Evolutionary conservation across 805 yeast species (phyloP), one percentile per base, ranked within the genome.

Genomic region (Candida fluviatilis): DNA sequence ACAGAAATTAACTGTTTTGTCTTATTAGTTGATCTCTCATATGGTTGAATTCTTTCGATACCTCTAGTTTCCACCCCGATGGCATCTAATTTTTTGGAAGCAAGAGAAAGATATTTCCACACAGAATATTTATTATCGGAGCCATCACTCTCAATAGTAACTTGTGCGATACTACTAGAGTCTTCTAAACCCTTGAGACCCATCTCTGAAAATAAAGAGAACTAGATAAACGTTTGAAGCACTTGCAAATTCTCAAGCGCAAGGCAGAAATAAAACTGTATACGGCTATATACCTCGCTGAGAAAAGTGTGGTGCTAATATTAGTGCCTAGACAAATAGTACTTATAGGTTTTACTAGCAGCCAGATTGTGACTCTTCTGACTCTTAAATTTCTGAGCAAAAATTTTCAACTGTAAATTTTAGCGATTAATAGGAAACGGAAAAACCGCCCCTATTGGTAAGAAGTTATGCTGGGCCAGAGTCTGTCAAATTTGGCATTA

Each of bases 11-110:
- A 43, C 41, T 56, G 66, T 28, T 53, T 54, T 4, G 46, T 38
- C 34, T 51, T 50, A 33, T 52, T 54, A 11, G 55, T 54, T n/a
- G 82, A 71, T 41, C 90, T 61, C 35, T 83, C 85, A 44, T 79
- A 68, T 0, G 93, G 84, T 29, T 73, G 62, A 23, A 84, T 77
- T 42, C 95, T 68, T 45, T 84, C 89, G 34, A 88, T 82, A 38
- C 96, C 96, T 43, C 89, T 70, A 3, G 80, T 64, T 57, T 88
- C 96, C 3, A 85, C 85, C 2, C 80, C 80, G 15, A 66, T 52
- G 0, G 78, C 60, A 51, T 42, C 90, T 75, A 43, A 71, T 28
- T 52, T 49, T 5, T 44, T 41, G 1, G 54, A 49, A 1, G 44
- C 46, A n/a, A 18, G 31, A 15, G 40, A 25, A 24, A 51, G 33